Percentiles rank a stretch among this genome's conserved stretches.
Conservation (phyloP, 2,329 filamentous ascomycete genomes). For the Diplodia mutila region DNA sequence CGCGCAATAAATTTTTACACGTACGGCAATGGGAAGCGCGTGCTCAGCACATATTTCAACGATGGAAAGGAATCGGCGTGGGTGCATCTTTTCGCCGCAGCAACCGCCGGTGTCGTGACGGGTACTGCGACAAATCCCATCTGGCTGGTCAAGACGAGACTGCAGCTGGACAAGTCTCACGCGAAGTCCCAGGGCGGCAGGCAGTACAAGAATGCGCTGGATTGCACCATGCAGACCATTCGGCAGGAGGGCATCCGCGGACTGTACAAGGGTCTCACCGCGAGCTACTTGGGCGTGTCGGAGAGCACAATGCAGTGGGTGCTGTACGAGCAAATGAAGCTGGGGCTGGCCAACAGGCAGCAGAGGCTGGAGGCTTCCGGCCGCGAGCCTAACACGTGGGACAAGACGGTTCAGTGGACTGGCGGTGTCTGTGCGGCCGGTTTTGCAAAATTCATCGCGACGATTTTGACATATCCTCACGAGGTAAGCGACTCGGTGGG, state of each 20-base stretch:
- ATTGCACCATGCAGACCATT: constrained; percentile 83
- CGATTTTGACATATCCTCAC: constrained; percentile 86
- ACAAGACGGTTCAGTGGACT: constrained; percentile 74
- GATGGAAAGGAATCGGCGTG: constrained; percentile 69
- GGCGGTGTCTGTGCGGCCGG: constrained; percentile 81
- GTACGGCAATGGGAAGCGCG: constrained; percentile 87
- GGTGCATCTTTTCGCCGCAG: constrained; percentile 78
- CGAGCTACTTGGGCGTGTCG: constrained; percentile 86
- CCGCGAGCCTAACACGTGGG: constrained; percentile 69
- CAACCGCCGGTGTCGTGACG: constrained; percentile 79
- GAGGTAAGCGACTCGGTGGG: constrained; percentile 62
- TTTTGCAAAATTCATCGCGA: constrained; percentile 81
- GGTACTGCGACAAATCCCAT: constrained; percentile 94
- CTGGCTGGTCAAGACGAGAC: constrained; percentile 91
- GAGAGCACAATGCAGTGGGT: constrained; percentile 94
- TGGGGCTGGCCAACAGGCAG: constrained; percentile 68
- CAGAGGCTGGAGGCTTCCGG: constrained; percentile 59
- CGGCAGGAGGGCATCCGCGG: constrained; percentile 79
- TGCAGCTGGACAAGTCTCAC: constrained; percentile 88
- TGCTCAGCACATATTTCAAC: constrained; percentile 77
- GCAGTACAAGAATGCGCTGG: constrained; percentile 83
- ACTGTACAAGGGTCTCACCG: constrained; percentile 87
- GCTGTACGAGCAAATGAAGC: constrained; percentile 91
- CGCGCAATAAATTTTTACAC: constrained; percentile 92
- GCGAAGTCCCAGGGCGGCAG: constrained; percentile 64